Conservation (phyloP, 202 grass and related monocot species). For the Zoysia matrella region DNA sequence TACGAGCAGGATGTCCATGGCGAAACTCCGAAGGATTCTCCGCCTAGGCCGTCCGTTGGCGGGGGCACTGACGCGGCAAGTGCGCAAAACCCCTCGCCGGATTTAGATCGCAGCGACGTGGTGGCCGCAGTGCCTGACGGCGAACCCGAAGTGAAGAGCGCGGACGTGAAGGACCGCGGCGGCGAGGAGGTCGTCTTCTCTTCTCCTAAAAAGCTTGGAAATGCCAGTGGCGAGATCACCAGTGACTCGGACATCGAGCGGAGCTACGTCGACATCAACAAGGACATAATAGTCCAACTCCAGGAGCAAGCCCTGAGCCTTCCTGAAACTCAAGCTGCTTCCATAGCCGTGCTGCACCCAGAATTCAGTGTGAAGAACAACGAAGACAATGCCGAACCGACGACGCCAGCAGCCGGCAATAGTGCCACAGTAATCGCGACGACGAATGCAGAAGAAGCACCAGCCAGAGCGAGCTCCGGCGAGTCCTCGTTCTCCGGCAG, state of each 20-base stretch:
- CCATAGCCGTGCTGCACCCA: too few species aligned
- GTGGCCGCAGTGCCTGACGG: neutral
- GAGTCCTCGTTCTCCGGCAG: conserved; percentile 46
- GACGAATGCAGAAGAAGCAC: conserved; percentile 41
- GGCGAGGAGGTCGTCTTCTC: conserved; percentile 23
- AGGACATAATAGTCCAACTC: neutral
- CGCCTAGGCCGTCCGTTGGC: neutral
- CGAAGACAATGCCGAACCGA: neutral
- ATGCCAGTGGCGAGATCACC: conserved; percentile 35
- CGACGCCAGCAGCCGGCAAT: neutral
- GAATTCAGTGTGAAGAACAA: neutral
- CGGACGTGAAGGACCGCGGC: neutral
- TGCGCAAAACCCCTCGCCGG: conserved; percentile 10
- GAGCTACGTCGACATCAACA: conserved; percentile 52
- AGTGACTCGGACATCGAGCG: conserved; percentile 48
- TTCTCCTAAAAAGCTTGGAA: neutral
- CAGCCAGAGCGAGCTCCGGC: conserved; percentile 47
- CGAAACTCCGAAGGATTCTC: neutral
- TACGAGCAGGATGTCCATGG: too few species aligned
- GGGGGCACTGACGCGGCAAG: neutral
- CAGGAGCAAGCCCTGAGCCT: neutral
- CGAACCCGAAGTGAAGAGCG: neutral
- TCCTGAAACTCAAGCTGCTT: neutral
- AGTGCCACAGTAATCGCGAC: neutral
- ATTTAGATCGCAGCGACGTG: conserved; percentile 11